Base-by-base conservation (phyloP, 1,139 yeast genomes). In the Magnusiomyces suaveolens region DNA sequence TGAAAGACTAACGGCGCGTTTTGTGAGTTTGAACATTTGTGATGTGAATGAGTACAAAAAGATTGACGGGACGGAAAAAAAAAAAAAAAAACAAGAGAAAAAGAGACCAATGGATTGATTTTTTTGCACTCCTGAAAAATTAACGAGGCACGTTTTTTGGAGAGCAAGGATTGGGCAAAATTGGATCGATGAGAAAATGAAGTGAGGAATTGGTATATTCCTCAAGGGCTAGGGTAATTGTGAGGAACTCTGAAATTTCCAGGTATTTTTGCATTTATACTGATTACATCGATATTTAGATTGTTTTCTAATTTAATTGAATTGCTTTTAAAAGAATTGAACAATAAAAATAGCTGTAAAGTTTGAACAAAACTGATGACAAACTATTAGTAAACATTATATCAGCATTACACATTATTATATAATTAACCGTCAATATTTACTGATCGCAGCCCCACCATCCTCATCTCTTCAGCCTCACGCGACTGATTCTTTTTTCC, bases 1-100 rank as follows among this genome's bases (percentile, higher is more conserved):
- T 14, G 68, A 53, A 14, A 57, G 49, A 23, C 66, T 60, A 18
- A 57, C 57, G 16, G 54, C 48, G 29, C 49, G 48, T 44, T 54
- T 46, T 2, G 55, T n/a, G 23, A 51, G 50, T 44, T 50, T 55
- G 41, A 52, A 51, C 57, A 55, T 55, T 48, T 24, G 4, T 18
- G 26, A 3, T 43, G 4, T 6, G 14, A 21, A 25, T 23, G 10
- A 10, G 14, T 32, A 10, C 18, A 36, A 36, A 36, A 8, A 10
- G 16, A 14, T 36, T 36, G 18, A 10, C 16, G 10, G 4, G 23
- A 21, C 46, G 4, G 20, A 10, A 6, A 18, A 6, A 10, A 18
- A 21, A 3, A 43, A 6, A 25, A 20, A 43, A 18, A 43, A 43
- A 20, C 14, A 18, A 10, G 4, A 43, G 20, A 18, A 43, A 43